phyloP scores from a whole-genome alignment of 345 rosid species.

The Populus deltoides region DNA sequence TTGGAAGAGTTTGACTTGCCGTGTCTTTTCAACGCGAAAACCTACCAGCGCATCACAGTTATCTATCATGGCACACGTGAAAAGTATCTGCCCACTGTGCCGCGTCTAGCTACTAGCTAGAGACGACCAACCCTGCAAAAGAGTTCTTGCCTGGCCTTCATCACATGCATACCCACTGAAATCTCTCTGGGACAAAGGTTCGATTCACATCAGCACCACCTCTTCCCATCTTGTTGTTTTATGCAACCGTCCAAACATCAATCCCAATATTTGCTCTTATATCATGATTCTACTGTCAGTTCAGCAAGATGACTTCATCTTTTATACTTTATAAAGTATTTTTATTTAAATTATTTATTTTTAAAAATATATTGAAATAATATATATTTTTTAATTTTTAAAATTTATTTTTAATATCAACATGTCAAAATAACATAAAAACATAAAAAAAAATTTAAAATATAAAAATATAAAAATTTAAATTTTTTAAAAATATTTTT shows the following conservation, averaged over 20 bases:
- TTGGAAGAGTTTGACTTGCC: background rate
- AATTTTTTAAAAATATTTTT: no score
- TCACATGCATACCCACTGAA: background rate
- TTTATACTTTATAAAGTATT: background rate
- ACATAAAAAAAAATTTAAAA: no score
- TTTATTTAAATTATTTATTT: background rate
- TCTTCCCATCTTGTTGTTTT: background rate
- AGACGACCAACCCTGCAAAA: background rate
- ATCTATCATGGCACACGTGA: background rate
- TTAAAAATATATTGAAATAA: background rate
- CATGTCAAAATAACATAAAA: accelerated
- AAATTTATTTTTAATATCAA: no score
- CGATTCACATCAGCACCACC: background rate
- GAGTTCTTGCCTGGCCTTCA: background rate
- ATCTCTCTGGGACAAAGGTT: background rate
- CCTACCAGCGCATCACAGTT: background rate
- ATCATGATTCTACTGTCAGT: background rate
- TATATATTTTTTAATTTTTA: no score
- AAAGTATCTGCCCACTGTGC: background rate
- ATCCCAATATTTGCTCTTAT: background rate
- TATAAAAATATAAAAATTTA: no score
- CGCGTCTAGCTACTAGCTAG: background rate
- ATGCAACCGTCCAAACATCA: background rate
- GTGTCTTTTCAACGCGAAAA: background rate
- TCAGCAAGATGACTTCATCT: background rate